These are phyloP conservation scores for Trichoderma lentiforme DNA, from an alignment of 2,329 filamentous ascomycete species.

Conservation along the genomic window DNA sequence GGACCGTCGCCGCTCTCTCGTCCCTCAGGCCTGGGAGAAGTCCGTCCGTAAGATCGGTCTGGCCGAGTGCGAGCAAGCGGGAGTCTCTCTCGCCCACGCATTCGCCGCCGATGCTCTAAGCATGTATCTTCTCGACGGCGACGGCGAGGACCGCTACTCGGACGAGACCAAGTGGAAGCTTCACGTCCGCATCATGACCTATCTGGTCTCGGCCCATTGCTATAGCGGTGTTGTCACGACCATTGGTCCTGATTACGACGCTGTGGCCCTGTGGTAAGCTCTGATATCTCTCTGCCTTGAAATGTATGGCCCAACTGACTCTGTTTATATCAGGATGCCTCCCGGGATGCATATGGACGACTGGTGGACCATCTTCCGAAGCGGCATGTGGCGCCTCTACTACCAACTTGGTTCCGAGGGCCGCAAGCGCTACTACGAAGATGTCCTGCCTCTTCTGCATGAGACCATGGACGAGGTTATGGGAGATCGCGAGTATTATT, in stretches of 20 bases:
- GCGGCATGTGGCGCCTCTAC: constrained; percentile 73
- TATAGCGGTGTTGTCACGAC: constrained; percentile 71
- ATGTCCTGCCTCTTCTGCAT: constrained; percentile 73
- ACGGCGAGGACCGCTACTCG: constrained; percentile 60
- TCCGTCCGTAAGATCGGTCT: constrained; percentile 61
- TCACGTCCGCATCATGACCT: constrained; percentile 73
- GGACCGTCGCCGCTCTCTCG: constrained; percentile 40
- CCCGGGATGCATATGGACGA: constrained; percentile 70
- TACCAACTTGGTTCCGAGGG: constrained; percentile 73
- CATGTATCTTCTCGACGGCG: constrained; percentile 70
- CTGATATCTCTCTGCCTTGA: constrained; percentile 17
- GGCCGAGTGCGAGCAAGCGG: constrained; percentile 68
- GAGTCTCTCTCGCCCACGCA: constrained; percentile 68
- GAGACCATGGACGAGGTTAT: constrained; percentile 68
- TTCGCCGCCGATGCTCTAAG: constrained; percentile 73
- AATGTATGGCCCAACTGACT: background rate
- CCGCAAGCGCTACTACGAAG: constrained; percentile 69
- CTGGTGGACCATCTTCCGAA: constrained; percentile 67
- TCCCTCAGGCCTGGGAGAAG: constrained; percentile 52
- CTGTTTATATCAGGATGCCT: background rate
- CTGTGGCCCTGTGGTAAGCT: constrained; percentile 73
- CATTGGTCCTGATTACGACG: constrained; percentile 72
- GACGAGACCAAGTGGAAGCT: constrained; percentile 71
- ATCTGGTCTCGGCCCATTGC: constrained; percentile 72
- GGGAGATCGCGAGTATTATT: constrained; percentile 68